Evolutionary conservation across 2,329 filamentous ascomycete species (phyloP).

Genomic region (Zymoseptoria crescenta): DNA sequence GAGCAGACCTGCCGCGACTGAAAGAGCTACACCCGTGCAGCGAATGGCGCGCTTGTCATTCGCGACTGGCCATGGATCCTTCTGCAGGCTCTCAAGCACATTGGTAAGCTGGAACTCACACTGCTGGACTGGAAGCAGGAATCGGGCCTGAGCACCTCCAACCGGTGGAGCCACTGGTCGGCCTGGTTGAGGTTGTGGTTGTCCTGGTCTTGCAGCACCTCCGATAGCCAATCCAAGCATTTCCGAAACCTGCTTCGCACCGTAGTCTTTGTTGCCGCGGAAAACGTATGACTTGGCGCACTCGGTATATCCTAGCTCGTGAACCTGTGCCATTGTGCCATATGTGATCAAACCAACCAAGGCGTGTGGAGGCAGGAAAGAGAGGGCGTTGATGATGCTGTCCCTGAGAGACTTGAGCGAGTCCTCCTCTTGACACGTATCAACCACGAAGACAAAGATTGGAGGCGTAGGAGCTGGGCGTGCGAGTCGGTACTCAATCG

Average conservation of each 20-base stretch:
- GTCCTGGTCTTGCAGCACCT: constrained; percentile 64
- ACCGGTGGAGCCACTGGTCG: constrained; percentile 53
- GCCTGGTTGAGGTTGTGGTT: constrained; percentile 57
- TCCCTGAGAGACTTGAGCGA: constrained; percentile 76
- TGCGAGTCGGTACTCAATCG: constrained; percentile 80
- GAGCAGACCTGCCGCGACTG: constrained; percentile 83
- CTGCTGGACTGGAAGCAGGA: constrained; percentile 87
- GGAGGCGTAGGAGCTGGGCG: constrained; percentile 77
- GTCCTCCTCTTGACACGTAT: constrained; percentile 83
- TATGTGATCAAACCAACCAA: constrained; percentile 78
- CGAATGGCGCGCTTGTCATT: constrained; percentile 84
- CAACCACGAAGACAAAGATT: constrained; percentile 81
- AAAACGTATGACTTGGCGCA: constrained; percentile 99
- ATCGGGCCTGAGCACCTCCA: constrained; percentile 75
- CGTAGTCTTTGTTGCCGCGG: constrained; percentile 93
- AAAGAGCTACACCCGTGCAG: constrained; percentile 93
- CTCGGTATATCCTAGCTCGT: constrained; percentile 95
- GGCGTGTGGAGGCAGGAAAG: constrained; percentile 70
- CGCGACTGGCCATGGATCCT: constrained; percentile 94
- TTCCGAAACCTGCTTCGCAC: constrained; percentile 98
- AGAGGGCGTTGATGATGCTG: constrained; percentile 78
- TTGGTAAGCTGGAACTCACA: constrained; percentile 97
- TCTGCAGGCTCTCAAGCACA: constrained; percentile 87
- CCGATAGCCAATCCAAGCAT: constrained; percentile 77
- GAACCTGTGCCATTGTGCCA: constrained; percentile 94